A percentile compares a stretch with the other conserved stretches of the same genome.
These are phyloP conservation scores for Cenchrus fungigraminus DNA, from an alignment of 176 grass and related monocot species.

Conservation along the genomic window DNA sequence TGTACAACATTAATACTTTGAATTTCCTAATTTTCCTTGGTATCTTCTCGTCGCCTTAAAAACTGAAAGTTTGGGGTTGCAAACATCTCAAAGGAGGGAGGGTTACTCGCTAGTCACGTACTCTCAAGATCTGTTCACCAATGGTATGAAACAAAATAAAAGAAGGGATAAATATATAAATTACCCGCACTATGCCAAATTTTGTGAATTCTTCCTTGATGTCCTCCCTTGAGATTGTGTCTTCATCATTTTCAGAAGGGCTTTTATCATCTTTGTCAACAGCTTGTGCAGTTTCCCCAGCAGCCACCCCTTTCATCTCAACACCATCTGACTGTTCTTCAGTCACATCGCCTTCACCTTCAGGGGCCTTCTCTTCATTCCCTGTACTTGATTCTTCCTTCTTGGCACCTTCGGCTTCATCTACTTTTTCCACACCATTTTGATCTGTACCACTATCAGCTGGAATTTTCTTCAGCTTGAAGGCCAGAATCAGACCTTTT, in stretches of 20 bases:
- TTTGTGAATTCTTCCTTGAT: constrained; percentile 71
- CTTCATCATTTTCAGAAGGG: constrained; percentile 34
- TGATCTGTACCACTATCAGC: constrained; percentile 34
- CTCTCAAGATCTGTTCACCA: background rate
- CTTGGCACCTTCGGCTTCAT: constrained; percentile 27
- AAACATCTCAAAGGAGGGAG: background rate
- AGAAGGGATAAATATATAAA: constrained; percentile 16
- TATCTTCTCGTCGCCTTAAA: background rate
- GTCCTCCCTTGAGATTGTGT: constrained; percentile 71
- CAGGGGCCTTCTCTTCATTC: constrained; percentile 38
- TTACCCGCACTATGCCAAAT: constrained; percentile 93
- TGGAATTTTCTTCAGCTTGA: constrained; percentile 79
- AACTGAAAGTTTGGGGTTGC: background rate
- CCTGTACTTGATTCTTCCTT: constrained; percentile 44
- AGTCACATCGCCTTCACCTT: constrained; percentile 26
- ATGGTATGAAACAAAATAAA: constrained; percentile 2
- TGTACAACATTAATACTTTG: background rate
- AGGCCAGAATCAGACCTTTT: constrained; percentile 86
- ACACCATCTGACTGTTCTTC: constrained; percentile 46
- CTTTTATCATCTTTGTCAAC: constrained; percentile 36
- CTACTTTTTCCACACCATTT: constrained; percentile 51
- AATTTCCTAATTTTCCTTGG: constrained; percentile 14
- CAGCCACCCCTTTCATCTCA: constrained; percentile 36
- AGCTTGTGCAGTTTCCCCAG: constrained; percentile 24
- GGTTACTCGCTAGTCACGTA: background rate